Evolutionary conservation across 768 basidiomycete genomes (phyloP), one percentile per base, ranked within the genome.

Genomic region (Gymnopilus junonius): DNA sequence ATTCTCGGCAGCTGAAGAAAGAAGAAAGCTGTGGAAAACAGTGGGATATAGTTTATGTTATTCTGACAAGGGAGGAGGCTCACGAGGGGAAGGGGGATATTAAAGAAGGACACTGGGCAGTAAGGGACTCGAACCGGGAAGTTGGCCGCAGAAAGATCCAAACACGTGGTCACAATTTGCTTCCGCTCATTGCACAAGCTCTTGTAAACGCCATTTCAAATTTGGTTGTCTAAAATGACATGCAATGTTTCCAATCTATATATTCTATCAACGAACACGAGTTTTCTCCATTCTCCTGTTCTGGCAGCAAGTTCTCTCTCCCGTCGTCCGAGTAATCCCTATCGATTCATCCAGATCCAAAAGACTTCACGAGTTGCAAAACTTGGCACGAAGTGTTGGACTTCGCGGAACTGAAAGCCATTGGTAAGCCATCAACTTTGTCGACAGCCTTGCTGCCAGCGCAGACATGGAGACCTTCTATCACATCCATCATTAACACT

Each of bases 111-210:
- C 46, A 27, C 25, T 53, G n/a, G n/a, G n/a, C n/a, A n/a, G n/a
- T n/a, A n/a, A 60, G 46, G 37, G 59, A 43, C 40, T 35, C 51
- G 60, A 55, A 39, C 56, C 45, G 37, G 31, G 55, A 21, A 25
- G 51, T 40, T 59, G 48, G 48, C 48, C 14, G 54, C 27, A 64
- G 57, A 55, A 64, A 66, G 67, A 57, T 63, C 54, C 66, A 65
- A 65, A 71, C 75, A 77, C 76, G 76, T 77, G 76, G 70, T 67
- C 59, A 58, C 61, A 61, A 71, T 74, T 75, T 77, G 74, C 74
- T 69, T 75, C 74, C 73, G 72, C 63, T 66, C 67, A 68, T 51
- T 35, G 34, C 31, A 42, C 54, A 46, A 15, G 39, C 46, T 50
- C 55, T 50, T 48, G 51, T 40, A 39, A 34, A 34, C 37, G 31